Percentiles rank a stretch among this genome's conserved stretches.
These are phyloP conservation scores for Plantago ovata DNA, from an alignment of 257 asterid species.

Conservation along the genomic window DNA sequence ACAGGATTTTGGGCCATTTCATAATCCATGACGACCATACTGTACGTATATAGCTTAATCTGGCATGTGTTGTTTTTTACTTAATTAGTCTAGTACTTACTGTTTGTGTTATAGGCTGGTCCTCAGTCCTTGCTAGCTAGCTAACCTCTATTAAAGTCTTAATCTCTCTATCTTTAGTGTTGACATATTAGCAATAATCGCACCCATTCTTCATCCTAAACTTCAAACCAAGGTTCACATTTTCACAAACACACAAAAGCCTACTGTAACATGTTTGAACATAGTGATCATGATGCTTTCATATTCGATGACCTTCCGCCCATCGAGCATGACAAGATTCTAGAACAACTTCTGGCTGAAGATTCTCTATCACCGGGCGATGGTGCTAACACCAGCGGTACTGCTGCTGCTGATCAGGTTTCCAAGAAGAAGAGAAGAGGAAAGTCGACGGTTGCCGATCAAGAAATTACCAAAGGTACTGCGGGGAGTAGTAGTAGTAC, in stretches of 20 bases:
- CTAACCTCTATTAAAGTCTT: no score
- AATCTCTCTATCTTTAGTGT: no score
- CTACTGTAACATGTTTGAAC: not conserved
- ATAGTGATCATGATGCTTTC: not conserved
- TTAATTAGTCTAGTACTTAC: no score
- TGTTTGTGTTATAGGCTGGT: no score
- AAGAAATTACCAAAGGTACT: not conserved
- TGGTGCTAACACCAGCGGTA: not conserved
- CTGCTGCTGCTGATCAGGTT: not conserved
- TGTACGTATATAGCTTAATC: no score
- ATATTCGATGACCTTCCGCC: not conserved
- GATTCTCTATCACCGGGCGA: not conserved
- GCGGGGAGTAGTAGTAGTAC: not conserved
- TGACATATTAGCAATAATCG: no score
- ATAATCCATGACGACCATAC: no score
- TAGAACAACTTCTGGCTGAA: not conserved
- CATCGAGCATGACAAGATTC: not conserved
- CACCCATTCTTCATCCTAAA: no score
- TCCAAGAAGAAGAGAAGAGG: not conserved
- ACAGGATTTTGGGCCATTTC: no score
- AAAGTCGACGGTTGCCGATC: not conserved
- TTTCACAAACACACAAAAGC: not conserved
- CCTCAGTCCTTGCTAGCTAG: no score
- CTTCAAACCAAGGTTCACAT: no score
- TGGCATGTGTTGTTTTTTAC: no score